phyloP scores from a whole-genome alignment of 257 asterid genomes.

The Nicotiana obtusifolia region DNA sequence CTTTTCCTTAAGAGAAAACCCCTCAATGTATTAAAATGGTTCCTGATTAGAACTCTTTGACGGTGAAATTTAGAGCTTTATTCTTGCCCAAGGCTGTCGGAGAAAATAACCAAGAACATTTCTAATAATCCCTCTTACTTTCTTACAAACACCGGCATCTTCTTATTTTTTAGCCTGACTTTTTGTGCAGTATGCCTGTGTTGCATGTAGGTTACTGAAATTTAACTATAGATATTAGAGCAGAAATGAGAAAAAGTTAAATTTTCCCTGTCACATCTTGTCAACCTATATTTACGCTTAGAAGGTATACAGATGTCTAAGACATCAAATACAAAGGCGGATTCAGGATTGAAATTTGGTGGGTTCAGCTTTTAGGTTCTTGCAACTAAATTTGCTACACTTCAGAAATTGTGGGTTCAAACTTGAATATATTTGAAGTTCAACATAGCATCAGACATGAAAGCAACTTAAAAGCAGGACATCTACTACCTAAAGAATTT shows the following conservation, averaged over 20 bases:
- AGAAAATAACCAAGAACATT: background rate
- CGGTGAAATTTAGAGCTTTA: background rate
- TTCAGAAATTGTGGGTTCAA: no score
- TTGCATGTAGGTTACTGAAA: background rate
- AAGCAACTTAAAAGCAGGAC: background rate
- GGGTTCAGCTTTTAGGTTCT: no score
- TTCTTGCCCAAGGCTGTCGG: background rate
- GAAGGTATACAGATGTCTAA: background rate
- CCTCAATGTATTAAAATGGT: background rate
- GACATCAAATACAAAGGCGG: background rate
- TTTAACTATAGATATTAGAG: background rate
- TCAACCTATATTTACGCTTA: background rate
- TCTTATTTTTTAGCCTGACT: background rate
- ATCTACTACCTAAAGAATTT: background rate
- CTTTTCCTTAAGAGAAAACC: background rate
- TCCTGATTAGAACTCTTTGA: slow-evolving; percentile 6
- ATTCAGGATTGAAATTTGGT: no score
- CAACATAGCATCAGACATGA: background rate
- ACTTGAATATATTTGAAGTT: background rate
- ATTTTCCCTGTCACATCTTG: background rate
- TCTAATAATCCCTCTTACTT: background rate
- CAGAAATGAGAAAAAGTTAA: background rate
- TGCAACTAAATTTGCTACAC: no score
- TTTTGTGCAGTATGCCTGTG: background rate
- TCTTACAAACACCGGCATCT: background rate